Percentiles rank a stretch among this genome's conserved stretches.
phyloP scores from a whole-genome alignment of 2,329 filamentous ascomycete species.

The Aotearoamyces nothofagi region DNA sequence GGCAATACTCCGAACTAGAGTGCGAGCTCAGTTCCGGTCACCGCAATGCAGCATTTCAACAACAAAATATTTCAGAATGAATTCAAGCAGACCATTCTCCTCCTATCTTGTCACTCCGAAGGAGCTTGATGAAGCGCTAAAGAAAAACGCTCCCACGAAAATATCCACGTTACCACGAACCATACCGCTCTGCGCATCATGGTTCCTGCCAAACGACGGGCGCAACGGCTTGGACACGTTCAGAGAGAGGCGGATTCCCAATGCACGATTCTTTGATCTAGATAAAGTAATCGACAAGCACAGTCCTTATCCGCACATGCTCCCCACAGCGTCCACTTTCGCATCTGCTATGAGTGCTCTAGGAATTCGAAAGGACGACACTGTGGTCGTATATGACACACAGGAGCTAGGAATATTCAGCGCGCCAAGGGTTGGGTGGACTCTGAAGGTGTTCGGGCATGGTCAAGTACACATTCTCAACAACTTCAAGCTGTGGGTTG shows the following conservation, averaged over 20 bases:
- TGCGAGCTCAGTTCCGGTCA: neutral
- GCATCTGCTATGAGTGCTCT: slow-evolving; percentile 77
- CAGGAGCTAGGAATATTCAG: slow-evolving; percentile 89
- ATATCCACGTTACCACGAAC: slow-evolving; percentile 72
- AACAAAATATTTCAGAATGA: neutral
- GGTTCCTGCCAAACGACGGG: slow-evolving; percentile 91
- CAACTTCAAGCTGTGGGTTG: slow-evolving; percentile 91
- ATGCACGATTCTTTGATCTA: slow-evolving; percentile 89
- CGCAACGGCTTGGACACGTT: slow-evolving; percentile 72
- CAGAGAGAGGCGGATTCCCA: slow-evolving; percentile 69
- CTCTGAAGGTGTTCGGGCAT: slow-evolving; percentile 79
- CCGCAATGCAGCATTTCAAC: neutral
- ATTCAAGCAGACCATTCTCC: slow-evolving; percentile 40
- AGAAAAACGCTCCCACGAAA: slow-evolving; percentile 64
- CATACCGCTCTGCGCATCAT: slow-evolving; percentile 80
- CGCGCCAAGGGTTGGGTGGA: slow-evolving; percentile 89
- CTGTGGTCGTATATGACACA: slow-evolving; percentile 85
- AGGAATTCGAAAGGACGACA: slow-evolving; percentile 76
- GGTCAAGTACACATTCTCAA: slow-evolving; percentile 78
- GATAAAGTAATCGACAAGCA: slow-evolving; percentile 79
- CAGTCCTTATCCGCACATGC: slow-evolving; percentile 92
- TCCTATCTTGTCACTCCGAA: slow-evolving; percentile 78
- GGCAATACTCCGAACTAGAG: slow-evolving; percentile 1
- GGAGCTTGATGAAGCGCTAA: slow-evolving; percentile 67
- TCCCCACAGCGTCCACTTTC: slow-evolving; percentile 69